Evolutionary conservation across 78 protist genomes (phyloP), one percentile per base, ranked within the genome.

Genomic region (Reticulomyxa filosa): DNA sequence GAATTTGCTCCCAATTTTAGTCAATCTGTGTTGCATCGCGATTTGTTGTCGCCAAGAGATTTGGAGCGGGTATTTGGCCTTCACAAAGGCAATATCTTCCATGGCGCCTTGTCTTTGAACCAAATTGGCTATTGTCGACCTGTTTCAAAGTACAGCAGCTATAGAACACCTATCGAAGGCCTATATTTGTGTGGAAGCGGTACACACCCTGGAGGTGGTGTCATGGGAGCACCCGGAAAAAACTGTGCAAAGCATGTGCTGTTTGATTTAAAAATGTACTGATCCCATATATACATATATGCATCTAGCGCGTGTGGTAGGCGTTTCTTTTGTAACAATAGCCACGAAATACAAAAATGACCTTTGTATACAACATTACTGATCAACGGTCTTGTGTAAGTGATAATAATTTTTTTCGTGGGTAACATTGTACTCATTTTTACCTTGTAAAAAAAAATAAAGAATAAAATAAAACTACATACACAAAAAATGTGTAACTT

Each of bases 81-180:
- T 8, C 61, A 55, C 61, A 22, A 17, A 32, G 61, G 61, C 25
- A 55, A 55, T 17, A 55, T 55, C 11, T 55, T 17, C 61, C 61
- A 55, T 11, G 61, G 61, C 17, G 61, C 32, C 23, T 32, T 55
- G 8, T 26, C 38, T 26, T 11, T 55, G 61, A 22, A 8, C 61
- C 61, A 55, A 32, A 55, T 55, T 32, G 61, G 61, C 11, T 55
- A 10, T 17, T 42, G 48, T 42, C 13, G 48, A 17, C 48, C 48
- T 13, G 48, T 17, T 17, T 20, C 13, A 32, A 32, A 32, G 8
- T 55, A 17, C 10, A 11, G 32, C 61, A 30, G 38, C 38, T 32
- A 55, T 11, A 55, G 61, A 32, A 55, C 61, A 32, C 61, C 61
- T 55, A 11, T 55, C 11, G 38, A n/a, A 8, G 61, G 61, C 32